These are phyloP conservation scores for Bondarzewia mesenterica DNA, from an alignment of 1,284 basidiomycete species.

Conservation along the genomic window DNA sequence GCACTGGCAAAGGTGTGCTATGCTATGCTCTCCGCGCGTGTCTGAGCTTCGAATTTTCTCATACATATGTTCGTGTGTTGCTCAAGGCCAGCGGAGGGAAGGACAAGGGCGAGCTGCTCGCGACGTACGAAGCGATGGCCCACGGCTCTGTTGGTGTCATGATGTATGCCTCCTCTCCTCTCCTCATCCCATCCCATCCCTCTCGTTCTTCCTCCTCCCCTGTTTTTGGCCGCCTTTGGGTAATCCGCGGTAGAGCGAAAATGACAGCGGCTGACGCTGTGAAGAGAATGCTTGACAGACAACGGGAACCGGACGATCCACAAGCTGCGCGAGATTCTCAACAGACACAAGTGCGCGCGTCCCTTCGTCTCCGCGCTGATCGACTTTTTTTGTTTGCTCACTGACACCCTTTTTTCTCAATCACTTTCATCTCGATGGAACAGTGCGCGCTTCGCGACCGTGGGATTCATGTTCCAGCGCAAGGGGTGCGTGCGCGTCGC, in stretches of 20 bases:
- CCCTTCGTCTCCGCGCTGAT: conserved; percentile 1
- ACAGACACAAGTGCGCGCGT: conserved; percentile 52
- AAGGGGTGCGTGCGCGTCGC: conserved; percentile 58
- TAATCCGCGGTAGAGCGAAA: no score
- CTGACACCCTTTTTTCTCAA: neutral
- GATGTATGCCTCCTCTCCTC: conserved; percentile 43
- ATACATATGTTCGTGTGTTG: conserved; percentile 6
- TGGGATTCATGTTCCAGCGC: conserved; percentile 71
- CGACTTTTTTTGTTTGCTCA: neutral
- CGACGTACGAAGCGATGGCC: conserved; percentile 69
- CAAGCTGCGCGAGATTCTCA: conserved; percentile 54
- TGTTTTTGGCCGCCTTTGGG: conserved; percentile 1
- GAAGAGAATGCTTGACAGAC: conserved; percentile 72
- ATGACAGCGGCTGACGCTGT: conserved; percentile 18
- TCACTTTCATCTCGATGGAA: neutral
- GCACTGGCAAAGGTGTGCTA: conserved; percentile 55
- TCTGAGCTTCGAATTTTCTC: neutral
- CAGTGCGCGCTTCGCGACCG: conserved; percentile 66
- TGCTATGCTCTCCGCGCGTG: no score
- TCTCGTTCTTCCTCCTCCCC: neutral
- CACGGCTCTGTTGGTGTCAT: conserved; percentile 68
- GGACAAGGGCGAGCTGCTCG: conserved; percentile 39
- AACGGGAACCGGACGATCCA: conserved; percentile 67
- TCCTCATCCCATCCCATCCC: neutral
- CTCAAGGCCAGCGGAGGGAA: conserved; percentile 44